Percentiles rank a stretch among this genome's conserved stretches.
Evolutionary conservation across 345 rosid species (phyloP).

Genomic region (Dimocarpus longan): DNA sequence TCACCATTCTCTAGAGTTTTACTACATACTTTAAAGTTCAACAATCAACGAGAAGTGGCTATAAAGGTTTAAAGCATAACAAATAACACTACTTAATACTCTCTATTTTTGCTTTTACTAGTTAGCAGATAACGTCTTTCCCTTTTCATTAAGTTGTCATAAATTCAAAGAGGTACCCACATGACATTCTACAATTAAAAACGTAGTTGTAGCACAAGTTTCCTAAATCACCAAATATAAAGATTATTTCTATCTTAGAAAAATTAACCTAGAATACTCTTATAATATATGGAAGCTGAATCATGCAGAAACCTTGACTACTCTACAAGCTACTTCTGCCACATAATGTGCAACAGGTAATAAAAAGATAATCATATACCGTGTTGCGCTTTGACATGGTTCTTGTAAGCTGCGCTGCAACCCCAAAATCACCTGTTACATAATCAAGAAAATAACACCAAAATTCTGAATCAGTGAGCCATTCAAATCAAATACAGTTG

Average conservation of each 20-base stretch:
- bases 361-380: slow-evolving; percentile 38
- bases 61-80: neutral
- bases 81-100: neutral
- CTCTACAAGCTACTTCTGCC: neutral
- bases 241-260: neutral
- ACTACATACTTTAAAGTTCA: neutral
- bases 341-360: neutral
- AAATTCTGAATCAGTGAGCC: slow-evolving; percentile 12
- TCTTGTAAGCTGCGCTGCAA: slow-evolving; percentile 97
- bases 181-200: neutral
- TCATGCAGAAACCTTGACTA: neutral
- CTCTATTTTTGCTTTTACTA: neutral
- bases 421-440: slow-evolving; percentile 96
- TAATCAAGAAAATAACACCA: slow-evolving; percentile 8
- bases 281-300: neutral
- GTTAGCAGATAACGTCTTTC: neutral
- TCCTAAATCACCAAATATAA: neutral
- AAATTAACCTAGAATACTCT: neutral
- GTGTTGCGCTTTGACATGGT: slow-evolving; percentile 99
- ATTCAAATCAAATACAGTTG: neutral
- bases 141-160: neutral
- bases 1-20: neutral
- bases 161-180: slow-evolving; percentile 1
- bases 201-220: neutral
- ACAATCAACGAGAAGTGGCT: neutral